Percentiles rank a stretch among this genome's conserved stretches.
Conservation (phyloP, 1,139 yeast species). For the Saccharomyces uvarum region DNA sequence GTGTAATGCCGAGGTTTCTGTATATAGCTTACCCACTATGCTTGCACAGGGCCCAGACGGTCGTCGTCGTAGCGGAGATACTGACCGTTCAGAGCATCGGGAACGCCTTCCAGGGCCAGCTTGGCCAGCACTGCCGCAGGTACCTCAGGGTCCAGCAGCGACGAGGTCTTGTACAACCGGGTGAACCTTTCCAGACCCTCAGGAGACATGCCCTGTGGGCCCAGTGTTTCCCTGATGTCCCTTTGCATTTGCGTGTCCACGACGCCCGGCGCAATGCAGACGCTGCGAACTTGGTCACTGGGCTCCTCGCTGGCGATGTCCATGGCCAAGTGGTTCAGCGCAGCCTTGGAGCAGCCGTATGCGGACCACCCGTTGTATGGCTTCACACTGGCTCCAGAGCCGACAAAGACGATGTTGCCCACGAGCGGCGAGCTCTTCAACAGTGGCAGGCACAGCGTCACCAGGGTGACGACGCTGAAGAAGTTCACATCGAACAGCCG, state of each 20-base stretch:
- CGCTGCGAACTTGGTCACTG: conserved; percentile 37
- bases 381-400: conserved; percentile 64
- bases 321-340: conserved; percentile 63
- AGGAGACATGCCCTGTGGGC: conserved; percentile 45
- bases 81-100: conserved; percentile 49
- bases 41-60: background rate
- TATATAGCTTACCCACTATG: background rate
- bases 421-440: conserved; percentile 8
- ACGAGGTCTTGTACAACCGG: conserved; percentile 47
- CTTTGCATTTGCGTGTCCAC: conserved; percentile 83
- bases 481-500: conserved; percentile 66
- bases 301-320: conserved; percentile 64
- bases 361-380: conserved; percentile 68
- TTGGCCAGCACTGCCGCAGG: conserved; percentile 67
- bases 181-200: conserved; percentile 51
- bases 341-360: conserved; percentile 85
- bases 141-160: conserved; percentile 55
- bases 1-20: background rate
- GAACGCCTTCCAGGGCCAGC: conserved; percentile 53
- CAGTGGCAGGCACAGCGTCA: conserved; percentile 29
- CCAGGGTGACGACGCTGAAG: conserved; percentile 64
- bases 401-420: conserved; percentile 56
- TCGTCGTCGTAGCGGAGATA: conserved; percentile 54
- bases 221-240: conserved; percentile 57
- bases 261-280: conserved; percentile 87